Evolutionary conservation across 345 rosid species (phyloP).

Genomic region (Eucalyptus sideroxylon): DNA sequence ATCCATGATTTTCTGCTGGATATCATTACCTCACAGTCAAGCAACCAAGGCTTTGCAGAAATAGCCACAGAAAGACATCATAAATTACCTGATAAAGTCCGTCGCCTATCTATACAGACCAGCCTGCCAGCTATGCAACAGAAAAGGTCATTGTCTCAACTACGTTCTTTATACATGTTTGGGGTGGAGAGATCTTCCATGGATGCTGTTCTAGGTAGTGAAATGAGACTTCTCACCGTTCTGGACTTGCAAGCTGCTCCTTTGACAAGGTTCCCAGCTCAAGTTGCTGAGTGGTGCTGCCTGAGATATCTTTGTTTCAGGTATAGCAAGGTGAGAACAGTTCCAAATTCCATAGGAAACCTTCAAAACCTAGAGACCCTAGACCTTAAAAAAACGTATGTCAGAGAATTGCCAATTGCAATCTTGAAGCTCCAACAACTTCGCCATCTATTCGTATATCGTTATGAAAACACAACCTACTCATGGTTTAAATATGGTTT

Average conservation of each 20-base stretch:
- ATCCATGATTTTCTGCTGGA: slow-evolving; percentile 27
- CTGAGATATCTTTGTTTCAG: slow-evolving; percentile 24
- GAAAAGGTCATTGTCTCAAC: slow-evolving; percentile 2
- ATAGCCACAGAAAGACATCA: background rate
- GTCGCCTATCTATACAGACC: slow-evolving; percentile 20
- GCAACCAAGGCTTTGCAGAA: slow-evolving; percentile 19
- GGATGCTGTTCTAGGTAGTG: background rate
- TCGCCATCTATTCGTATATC: slow-evolving; percentile 15
- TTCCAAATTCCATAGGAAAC: slow-evolving; percentile 25
- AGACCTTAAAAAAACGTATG: slow-evolving; percentile 22
- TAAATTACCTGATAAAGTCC: background rate
- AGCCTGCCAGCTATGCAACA: background rate
- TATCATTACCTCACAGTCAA: slow-evolving; percentile 9
- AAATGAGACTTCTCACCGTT: slow-evolving; percentile 13
- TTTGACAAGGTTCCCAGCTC: slow-evolving; percentile 10
- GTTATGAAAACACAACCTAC: background rate
- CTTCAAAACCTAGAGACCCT: slow-evolving; percentile 31
- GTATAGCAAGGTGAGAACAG: slow-evolving; percentile 1
- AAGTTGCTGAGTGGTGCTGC: slow-evolving; percentile 1
- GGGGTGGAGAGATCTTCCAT: background rate
- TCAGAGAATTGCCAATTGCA: slow-evolving; percentile 10
- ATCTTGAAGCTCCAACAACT: slow-evolving; percentile 22
- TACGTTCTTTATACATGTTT: slow-evolving; percentile 29
- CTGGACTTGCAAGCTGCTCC: slow-evolving; percentile 17
- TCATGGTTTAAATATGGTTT: slow-evolving; percentile 2